phyloP scores from a whole-genome alignment of 148 eudicot genomes.

The Heliosperma pusillum region DNA sequence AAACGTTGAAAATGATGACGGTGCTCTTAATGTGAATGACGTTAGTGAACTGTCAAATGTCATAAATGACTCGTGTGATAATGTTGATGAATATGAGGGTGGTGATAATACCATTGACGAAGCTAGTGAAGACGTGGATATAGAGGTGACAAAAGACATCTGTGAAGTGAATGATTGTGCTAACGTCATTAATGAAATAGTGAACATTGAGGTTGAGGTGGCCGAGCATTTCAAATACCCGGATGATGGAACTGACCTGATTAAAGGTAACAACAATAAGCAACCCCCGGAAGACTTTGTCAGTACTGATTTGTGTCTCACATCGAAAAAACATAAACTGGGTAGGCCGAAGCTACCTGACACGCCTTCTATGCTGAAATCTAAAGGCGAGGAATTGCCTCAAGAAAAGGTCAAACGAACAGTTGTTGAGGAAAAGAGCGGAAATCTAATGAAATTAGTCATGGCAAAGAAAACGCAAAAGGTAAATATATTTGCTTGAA shows the following conservation, averaged over 20 bases:
- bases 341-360: slow-evolving; percentile 34
- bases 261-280: slow-evolving; percentile 23
- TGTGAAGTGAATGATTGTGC: slow-evolving; percentile 28
- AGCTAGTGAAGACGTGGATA: slow-evolving; percentile 8
- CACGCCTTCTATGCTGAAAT: slow-evolving; percentile 21
- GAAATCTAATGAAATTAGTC: slow-evolving; percentile 28
- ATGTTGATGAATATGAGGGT: slow-evolving; percentile 7
- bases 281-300: slow-evolving; percentile 20
- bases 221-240: slow-evolving; percentile 23
- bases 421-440: slow-evolving; percentile 17
- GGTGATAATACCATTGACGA: slow-evolving; percentile 4
- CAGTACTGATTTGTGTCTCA: slow-evolving; percentile 30
- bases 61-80: background rate
- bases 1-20: background rate
- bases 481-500: slow-evolving; percentile 36
- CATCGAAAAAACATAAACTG: slow-evolving; percentile 17
- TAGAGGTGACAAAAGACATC: background rate
- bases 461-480: slow-evolving; percentile 33
- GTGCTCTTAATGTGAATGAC: background rate
- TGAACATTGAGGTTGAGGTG: slow-evolving; percentile 3
- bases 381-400: slow-evolving; percentile 33
- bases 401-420: slow-evolving; percentile 30
- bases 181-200: slow-evolving; percentile 13
- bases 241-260: slow-evolving; percentile 22
- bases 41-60: background rate